Percentiles rank a stretch among this genome's conserved stretches.
phyloP scores from a whole-genome alignment of 495 filamentous ascomycete genomes.

The Aspergillus nanangensis region DNA sequence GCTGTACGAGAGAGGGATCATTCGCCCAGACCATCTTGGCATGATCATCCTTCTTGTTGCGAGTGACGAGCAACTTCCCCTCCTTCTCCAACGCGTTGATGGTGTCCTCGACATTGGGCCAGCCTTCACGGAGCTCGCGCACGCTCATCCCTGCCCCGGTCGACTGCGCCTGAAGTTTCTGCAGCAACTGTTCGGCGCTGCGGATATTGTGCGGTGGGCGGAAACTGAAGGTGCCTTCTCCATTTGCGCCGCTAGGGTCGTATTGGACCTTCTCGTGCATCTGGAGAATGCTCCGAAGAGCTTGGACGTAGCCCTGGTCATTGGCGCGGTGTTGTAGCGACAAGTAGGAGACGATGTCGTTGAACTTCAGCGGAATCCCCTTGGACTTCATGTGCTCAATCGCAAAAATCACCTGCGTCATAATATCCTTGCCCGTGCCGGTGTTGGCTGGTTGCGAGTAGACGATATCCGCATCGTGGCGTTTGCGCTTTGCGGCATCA shows the following conservation, averaged over 20 bases:
- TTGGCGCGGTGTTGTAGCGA: slow-evolving; percentile 53
- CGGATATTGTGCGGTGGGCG: slow-evolving; percentile 75
- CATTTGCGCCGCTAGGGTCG: slow-evolving; percentile 55
- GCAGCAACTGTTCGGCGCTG: slow-evolving; percentile 67
- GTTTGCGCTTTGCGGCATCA: slow-evolving; percentile 54
- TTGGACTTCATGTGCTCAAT: slow-evolving; percentile 81
- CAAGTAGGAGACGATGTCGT: slow-evolving; percentile 73
- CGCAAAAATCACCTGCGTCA: slow-evolving; percentile 79
- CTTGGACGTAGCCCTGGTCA: slow-evolving; percentile 41
- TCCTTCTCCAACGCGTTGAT: slow-evolving; percentile 74
- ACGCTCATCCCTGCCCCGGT: slow-evolving; percentile 79
- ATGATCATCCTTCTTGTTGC: slow-evolving; percentile 89
- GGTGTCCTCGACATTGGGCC: slow-evolving; percentile 73
- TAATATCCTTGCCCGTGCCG: slow-evolving; percentile 70
- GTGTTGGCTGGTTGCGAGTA: slow-evolving; percentile 78
- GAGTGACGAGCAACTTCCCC: slow-evolving; percentile 74
- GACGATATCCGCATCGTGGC: slow-evolving; percentile 53
- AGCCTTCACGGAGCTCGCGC: slow-evolving; percentile 90
- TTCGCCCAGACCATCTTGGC: slow-evolving; percentile 86
- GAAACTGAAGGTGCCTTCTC: slow-evolving; percentile 67
- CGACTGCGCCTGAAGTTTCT: slow-evolving; percentile 71
- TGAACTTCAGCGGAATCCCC: slow-evolving; percentile 61
- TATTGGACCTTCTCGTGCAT: slow-evolving; percentile 66
- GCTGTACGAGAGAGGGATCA: slow-evolving; percentile 68
- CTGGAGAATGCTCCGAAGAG: slow-evolving; percentile 38